Conservation (phyloP, 1,139 yeast genomes). For the Taphrina flavorubra region DNA sequence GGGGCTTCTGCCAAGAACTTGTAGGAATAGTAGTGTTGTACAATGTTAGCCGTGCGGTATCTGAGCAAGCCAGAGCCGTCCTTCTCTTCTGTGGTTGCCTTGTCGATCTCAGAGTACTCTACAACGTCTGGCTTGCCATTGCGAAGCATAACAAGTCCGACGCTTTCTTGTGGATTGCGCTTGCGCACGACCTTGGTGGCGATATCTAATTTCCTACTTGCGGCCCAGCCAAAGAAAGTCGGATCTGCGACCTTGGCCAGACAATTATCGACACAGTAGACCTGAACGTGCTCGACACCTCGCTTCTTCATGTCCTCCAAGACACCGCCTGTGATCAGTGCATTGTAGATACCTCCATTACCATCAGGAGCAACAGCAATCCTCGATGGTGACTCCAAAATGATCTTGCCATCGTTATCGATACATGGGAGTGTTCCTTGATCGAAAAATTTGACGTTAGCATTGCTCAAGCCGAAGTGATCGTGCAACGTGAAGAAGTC, state of each 20-base stretch:
- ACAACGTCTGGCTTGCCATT: constrained; percentile 80
- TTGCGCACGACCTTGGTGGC: constrained; percentile 97
- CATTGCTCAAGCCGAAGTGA: constrained; percentile 69
- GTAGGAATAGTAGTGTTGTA: constrained; percentile 91
- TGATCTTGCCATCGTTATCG: constrained; percentile 71
- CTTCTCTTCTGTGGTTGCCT: constrained; percentile 63
- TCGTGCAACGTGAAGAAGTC: constrained; percentile 64
- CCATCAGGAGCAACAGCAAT: constrained; percentile 95
- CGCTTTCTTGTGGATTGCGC: constrained; percentile 83
- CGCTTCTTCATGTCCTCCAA: constrained; percentile 70
- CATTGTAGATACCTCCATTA: constrained; percentile 94
- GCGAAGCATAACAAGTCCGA: constrained; percentile 83
- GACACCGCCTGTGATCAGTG: constrained; percentile 68
- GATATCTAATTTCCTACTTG: constrained; percentile 64
- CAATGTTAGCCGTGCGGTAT: constrained; percentile 94
- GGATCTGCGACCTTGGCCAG: constrained; percentile 96
- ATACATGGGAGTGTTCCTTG: constrained; percentile 97
- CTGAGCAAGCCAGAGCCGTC: constrained; percentile 56
- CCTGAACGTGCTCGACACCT: constrained; percentile 87
- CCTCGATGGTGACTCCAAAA: constrained; percentile 61
- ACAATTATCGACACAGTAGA: constrained; percentile 96
- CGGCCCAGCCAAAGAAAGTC: constrained; percentile 83
- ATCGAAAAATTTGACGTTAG: constrained; percentile 78
- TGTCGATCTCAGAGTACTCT: constrained; percentile 89
- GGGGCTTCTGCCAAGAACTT: constrained; percentile 68